Conservation (phyloP, 345 rosid genomes). For the Lumnitzera racemosa region DNA sequence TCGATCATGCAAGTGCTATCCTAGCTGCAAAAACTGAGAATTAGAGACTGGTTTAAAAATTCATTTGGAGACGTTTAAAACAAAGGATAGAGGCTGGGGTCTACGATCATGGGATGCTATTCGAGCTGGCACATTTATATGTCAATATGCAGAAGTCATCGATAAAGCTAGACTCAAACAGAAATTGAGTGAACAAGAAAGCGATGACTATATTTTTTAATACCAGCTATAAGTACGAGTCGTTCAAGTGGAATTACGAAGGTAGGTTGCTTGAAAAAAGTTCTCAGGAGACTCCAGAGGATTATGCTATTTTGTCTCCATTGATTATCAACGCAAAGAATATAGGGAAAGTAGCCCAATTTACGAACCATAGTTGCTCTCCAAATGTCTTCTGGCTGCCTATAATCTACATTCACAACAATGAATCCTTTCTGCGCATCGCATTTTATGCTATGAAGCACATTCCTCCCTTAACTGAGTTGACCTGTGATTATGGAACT, state of each 20-base stretch:
- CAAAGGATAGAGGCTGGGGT: slow-evolving; percentile 81
- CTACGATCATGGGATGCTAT: slow-evolving; percentile 86
- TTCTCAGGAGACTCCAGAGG: slow-evolving; percentile 37
- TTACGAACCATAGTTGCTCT: slow-evolving; percentile 87
- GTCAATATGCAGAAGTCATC: slow-evolving; percentile 74
- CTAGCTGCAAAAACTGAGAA: slow-evolving; percentile 59
- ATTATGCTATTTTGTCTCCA: slow-evolving; percentile 44
- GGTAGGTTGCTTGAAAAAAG: slow-evolving; percentile 18
- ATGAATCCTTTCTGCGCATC: slow-evolving; percentile 38
- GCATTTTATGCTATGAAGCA: slow-evolving; percentile 63
- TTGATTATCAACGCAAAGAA: slow-evolving; percentile 59
- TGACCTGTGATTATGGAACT: slow-evolving; percentile 78
- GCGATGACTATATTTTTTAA: slow-evolving; percentile 51
- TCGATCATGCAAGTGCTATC: slow-evolving; percentile 57
- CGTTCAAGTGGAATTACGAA: slow-evolving; percentile 57
- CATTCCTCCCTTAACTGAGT: slow-evolving; percentile 80
- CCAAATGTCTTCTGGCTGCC: slow-evolving; percentile 92
- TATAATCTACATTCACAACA: slow-evolving; percentile 30
- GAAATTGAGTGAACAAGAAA: slow-evolving; percentile 25
- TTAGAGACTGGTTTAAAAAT: slow-evolving; percentile 62
- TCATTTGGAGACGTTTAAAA: slow-evolving; percentile 71
- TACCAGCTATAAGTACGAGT: slow-evolving; percentile 32
- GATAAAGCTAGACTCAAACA: slow-evolving; percentile 33
- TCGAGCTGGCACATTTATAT: slow-evolving; percentile 76
- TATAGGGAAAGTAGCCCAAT: slow-evolving; percentile 79